A percentile compares a stretch with the other conserved stretches of the same genome.
These are phyloP conservation scores for Teratosphaeria epicoccoides DNA, from an alignment of 2,329 filamentous ascomycete genomes.

Conservation along the genomic window DNA sequence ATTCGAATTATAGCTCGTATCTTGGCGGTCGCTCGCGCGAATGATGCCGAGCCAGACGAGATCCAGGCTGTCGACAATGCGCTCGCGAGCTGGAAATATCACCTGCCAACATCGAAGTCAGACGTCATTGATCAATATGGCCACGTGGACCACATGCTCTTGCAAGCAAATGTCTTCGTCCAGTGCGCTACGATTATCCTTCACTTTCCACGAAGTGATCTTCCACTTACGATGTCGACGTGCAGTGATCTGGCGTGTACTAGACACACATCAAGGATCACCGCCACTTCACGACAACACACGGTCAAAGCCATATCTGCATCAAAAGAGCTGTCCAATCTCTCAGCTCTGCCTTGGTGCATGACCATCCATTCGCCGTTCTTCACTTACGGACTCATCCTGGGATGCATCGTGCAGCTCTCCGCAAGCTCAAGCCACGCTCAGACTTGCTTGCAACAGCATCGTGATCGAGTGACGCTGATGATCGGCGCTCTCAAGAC, in stretches of 20 bases:
- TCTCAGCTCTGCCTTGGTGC: slow-evolving; percentile 59
- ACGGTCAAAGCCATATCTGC: slow-evolving; percentile 72
- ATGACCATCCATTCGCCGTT: slow-evolving; percentile 67
- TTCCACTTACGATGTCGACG: slow-evolving; percentile 51
- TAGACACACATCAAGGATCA: slow-evolving; percentile 29
- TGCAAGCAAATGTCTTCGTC: slow-evolving; percentile 77
- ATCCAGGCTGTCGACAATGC: slow-evolving; percentile 50
- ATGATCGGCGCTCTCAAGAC: slow-evolving; percentile 65
- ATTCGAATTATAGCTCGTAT: slow-evolving; percentile 68
- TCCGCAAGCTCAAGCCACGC: slow-evolving; percentile 57
- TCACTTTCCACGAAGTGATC: slow-evolving; percentile 67
- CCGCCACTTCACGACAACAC: slow-evolving; percentile 45
- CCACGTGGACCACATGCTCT: slow-evolving; percentile 77
- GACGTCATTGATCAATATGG: slow-evolving; percentile 60
- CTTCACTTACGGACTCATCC: slow-evolving; percentile 68
- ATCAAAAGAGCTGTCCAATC: slow-evolving; percentile 63
- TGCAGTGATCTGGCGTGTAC: slow-evolving; percentile 33
- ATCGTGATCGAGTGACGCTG: slow-evolving; percentile 58
- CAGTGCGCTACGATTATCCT: slow-evolving; percentile 57
- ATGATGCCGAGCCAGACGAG: slow-evolving; percentile 26
- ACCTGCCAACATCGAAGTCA: slow-evolving; percentile 62
- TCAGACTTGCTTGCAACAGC: slow-evolving; percentile 54
- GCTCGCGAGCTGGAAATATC: slow-evolving; percentile 65
- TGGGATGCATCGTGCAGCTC: slow-evolving; percentile 71
- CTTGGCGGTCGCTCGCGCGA: slow-evolving; percentile 40